phyloP scores from a whole-genome alignment of 2,329 filamentous ascomycete species.

The Podosphaera aphanis region DNA sequence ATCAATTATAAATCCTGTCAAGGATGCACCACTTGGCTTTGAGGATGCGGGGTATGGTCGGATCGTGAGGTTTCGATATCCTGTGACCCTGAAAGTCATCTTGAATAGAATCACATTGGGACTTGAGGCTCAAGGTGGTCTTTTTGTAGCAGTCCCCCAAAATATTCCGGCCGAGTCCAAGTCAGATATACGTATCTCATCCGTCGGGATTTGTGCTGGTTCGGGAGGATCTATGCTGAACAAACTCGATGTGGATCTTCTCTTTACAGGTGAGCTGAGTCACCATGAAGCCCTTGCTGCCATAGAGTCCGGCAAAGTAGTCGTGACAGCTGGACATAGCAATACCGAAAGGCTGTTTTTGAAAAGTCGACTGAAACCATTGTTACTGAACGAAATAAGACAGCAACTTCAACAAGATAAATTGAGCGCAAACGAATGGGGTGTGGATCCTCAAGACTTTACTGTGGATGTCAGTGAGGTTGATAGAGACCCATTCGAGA shows the following conservation, averaged over 20 bases:
- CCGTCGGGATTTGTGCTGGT: conserved; percentile 72
- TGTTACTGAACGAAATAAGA: background rate
- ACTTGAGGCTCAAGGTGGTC: conserved; percentile 4
- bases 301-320: conserved; percentile 59
- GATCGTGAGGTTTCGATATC: conserved; percentile 12
- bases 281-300: conserved; percentile 81
- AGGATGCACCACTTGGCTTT: conserved; percentile 8
- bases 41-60: conserved; percentile 15
- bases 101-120: conserved; percentile 8
- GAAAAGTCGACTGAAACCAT: conserved; percentile 36
- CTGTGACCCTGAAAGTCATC: conserved; percentile 10
- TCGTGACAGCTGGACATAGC: conserved; percentile 74
- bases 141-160: conserved; percentile 15
- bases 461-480: conserved; percentile 48
- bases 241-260: conserved; percentile 46
- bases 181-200: conserved; percentile 25
- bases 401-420: conserved; percentile 21
- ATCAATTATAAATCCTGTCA: conserved; percentile 12
- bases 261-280: conserved; percentile 80
- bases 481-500: conserved; percentile 74
- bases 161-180: conserved; percentile 4
- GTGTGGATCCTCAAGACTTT: conserved; percentile 12
- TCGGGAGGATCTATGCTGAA: conserved; percentile 61
- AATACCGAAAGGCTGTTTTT: conserved; percentile 79
- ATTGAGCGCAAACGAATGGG: conserved; percentile 6